These are phyloP conservation scores for Flueggea neowawraea DNA, from an alignment of 441 rosid genomes.

Conservation along the genomic window DNA sequence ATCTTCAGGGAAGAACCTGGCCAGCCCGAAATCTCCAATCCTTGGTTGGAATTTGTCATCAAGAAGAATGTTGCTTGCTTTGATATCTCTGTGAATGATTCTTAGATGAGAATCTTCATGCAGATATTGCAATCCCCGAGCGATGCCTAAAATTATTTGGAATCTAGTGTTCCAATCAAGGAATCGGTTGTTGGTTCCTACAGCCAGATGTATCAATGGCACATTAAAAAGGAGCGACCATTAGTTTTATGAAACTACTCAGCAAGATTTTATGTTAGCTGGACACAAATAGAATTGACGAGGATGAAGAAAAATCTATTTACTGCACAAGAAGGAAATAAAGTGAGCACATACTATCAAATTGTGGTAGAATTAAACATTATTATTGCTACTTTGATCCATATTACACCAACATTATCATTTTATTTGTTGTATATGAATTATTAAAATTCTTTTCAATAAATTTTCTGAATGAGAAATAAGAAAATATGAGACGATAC, in stretches of 20 bases:
- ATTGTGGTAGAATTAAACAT: too few relatives aligned
- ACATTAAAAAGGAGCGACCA: background rate
- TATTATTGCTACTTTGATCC: too few relatives aligned
- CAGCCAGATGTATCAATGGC: conserved; percentile 5
- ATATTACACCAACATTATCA: too few relatives aligned
- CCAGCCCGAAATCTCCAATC: conserved; percentile 69
- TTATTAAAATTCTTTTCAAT: too few relatives aligned
- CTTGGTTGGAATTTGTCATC: conserved; percentile 60
- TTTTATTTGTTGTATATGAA: too few relatives aligned
- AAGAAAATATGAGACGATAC: conserved; percentile 19
- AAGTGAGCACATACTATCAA: too few relatives aligned
- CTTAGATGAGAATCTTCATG: conserved; percentile 62
- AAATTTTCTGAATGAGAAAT: too few relatives aligned
- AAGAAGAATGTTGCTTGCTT: conserved; percentile 75
- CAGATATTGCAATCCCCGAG: conserved; percentile 61
- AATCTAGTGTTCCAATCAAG: conserved; percentile 48
- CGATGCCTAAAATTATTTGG: conserved; percentile 55
- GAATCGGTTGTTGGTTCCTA: conserved; percentile 37
- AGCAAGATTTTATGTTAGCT: too few relatives aligned
- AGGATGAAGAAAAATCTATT: too few relatives aligned
- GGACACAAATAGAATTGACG: too few relatives aligned
- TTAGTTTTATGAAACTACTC: too few relatives aligned
- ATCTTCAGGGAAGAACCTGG: conserved; percentile 75
- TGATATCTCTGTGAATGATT: conserved; percentile 66
- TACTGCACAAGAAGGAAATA: too few relatives aligned